Percentiles rank a stretch among this genome's conserved stretches.
Conservation (phyloP, 495 filamentous ascomycete genomes). For the Penicillium bovifimosum region DNA sequence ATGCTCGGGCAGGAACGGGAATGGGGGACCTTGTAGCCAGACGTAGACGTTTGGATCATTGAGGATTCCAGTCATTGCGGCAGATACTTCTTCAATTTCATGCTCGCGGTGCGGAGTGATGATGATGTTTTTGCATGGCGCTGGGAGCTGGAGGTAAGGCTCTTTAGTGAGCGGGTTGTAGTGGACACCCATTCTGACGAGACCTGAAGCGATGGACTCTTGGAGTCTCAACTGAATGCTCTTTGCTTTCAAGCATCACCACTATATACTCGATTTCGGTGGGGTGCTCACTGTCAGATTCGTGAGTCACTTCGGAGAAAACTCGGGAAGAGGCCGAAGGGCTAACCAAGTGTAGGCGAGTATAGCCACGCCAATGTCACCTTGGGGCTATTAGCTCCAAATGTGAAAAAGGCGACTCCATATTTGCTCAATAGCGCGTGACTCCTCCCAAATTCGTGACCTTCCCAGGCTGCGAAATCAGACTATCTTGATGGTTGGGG, state of each 20-base stretch:
- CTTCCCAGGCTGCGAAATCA: too few species aligned
- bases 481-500: too few species aligned
- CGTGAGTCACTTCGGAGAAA: not conserved
- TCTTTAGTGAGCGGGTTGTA: slow-evolving; percentile 15
- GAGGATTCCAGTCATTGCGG: slow-evolving; percentile 4
- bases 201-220: not conserved
- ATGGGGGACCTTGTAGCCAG: slow-evolving; percentile 19
- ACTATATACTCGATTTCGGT: not conserved
- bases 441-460: too few species aligned
- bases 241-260: not conserved
- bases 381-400: too few species aligned
- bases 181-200: slow-evolving; percentile 11
- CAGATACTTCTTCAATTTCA: slow-evolving; percentile 4
- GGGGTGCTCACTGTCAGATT: not conserved
- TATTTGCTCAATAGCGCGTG: not conserved
- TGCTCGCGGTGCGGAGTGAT: slow-evolving; percentile 21
- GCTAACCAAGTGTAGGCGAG: not conserved
- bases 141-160: slow-evolving; percentile 23
- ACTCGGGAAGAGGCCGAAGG: not conserved
- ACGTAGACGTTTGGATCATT: slow-evolving; percentile 18
- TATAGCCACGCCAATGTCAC: not conserved
- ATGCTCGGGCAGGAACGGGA: slow-evolving; percentile 18
- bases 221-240: not conserved
- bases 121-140: slow-evolving; percentile 23
- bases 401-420: not conserved